phyloP scores from a whole-genome alignment of 768 basidiomycete species.

The Tylopilus plumbeoviolaceoides region DNA sequence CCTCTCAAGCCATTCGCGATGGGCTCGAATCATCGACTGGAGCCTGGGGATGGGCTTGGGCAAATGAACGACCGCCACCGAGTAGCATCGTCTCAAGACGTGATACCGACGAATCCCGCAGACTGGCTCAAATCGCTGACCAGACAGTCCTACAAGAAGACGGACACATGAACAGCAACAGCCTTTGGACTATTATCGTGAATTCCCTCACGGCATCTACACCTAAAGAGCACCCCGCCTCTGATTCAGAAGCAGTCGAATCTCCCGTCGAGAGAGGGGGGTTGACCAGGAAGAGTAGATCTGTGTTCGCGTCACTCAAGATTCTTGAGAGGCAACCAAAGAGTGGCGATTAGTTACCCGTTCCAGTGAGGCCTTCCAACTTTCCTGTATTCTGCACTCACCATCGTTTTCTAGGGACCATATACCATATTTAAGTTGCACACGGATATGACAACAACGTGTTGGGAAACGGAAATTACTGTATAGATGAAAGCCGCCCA shows the following conservation, averaged over 20 bases:
- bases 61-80: slow-evolving; percentile 81
- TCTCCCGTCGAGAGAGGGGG: not conserved
- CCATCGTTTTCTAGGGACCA: not conserved
- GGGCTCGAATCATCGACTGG: slow-evolving; percentile 42
- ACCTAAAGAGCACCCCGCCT: slow-evolving; percentile 37
- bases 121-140: slow-evolving; percentile 72
- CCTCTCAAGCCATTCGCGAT: slow-evolving; percentile 23
- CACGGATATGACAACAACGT: not conserved
- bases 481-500: not conserved
- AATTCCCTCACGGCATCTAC: slow-evolving; percentile 58
- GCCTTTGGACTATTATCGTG: slow-evolving; percentile 64
- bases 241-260: slow-evolving; percentile 12
- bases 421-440: not conserved
- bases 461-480: not conserved
- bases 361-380: not conserved
- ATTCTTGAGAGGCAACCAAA: slow-evolving; percentile 11
- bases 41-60: slow-evolving; percentile 84
- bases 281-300: slow-evolving; percentile 22
- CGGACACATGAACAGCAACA: slow-evolving; percentile 58
- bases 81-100: slow-evolving; percentile 87
- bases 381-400: not conserved
- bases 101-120: slow-evolving; percentile 77
- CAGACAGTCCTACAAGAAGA: slow-evolving; percentile 57
- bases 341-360: not conserved
- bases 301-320: slow-evolving; percentile 24